Evolutionary conservation across 179 eudicot species (phyloP).

Genomic region (Silene vulgaris): DNA sequence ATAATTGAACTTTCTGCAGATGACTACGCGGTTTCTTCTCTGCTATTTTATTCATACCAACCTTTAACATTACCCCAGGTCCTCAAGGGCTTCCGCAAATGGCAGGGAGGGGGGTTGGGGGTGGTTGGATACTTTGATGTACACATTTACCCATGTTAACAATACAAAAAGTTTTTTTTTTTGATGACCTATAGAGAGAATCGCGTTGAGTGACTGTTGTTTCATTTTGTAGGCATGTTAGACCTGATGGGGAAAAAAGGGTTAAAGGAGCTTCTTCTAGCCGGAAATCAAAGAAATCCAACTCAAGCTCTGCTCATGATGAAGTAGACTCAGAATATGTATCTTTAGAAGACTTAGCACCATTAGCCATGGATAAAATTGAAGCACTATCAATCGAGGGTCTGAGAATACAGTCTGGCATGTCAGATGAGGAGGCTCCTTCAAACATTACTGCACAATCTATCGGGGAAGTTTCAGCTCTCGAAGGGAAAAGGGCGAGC

Average conservation of each 20-base stretch:
- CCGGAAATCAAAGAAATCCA: constrained; percentile 33
- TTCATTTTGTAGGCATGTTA: constrained; percentile 36
- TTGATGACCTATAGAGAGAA: background rate
- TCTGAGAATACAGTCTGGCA: constrained; percentile 80
- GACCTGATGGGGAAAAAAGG: constrained; percentile 31
- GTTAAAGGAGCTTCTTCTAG: constrained; percentile 34
- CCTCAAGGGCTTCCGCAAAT: background rate
- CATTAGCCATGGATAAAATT: constrained; percentile 90
- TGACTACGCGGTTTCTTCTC: constrained; percentile 8
- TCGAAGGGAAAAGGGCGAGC: constrained; percentile 46
- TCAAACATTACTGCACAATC: constrained; percentile 53
- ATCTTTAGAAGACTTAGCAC: constrained; percentile 88
- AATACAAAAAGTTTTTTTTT: background rate
- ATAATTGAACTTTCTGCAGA: constrained; percentile 18
- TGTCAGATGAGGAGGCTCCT: constrained; percentile 77
- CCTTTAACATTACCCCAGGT: background rate
- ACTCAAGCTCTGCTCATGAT: constrained; percentile 28
- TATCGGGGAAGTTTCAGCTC: constrained; percentile 51
- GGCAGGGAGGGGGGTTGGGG: background rate
- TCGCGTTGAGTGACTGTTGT: background rate
- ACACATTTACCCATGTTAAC: background rate
- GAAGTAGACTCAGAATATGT: constrained; percentile 61
- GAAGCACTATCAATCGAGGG: constrained; percentile 94
- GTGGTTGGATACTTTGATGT: background rate
- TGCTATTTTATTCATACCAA: background rate